A percentile compares a stretch with the other conserved stretches of the same genome.
phyloP scores from a whole-genome alignment of 2,329 filamentous ascomycete species.

The Pyrenochaeta sp. region DNA sequence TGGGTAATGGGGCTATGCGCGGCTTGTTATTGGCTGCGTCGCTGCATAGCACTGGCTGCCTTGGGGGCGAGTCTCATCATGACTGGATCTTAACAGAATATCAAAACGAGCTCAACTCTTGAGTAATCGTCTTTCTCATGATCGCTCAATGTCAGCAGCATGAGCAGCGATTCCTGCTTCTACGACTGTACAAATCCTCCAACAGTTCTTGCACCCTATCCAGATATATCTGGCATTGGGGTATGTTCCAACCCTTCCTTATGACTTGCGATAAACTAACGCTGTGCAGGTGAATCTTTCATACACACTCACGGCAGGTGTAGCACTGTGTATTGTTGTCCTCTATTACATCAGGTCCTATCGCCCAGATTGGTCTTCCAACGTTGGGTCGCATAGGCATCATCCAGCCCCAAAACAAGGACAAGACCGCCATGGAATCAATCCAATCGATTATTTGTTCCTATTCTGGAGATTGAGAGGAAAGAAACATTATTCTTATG shows the following conservation, averaged over 20 bases:
- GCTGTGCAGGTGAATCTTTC: constrained; percentile 1
- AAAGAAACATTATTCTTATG: background rate
- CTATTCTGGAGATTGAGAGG: background rate
- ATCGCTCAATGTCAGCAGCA: background rate
- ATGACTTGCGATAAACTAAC: background rate
- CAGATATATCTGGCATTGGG: constrained; percentile 7
- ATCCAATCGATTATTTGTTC: background rate
- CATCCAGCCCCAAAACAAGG: background rate
- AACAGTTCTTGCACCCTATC: constrained; percentile 1
- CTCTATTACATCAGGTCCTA: background rate
- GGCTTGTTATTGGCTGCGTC: background rate
- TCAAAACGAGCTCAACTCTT: background rate
- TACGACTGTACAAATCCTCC: constrained; percentile 1
- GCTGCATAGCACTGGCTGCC: background rate
- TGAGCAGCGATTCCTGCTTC: constrained; percentile 1
- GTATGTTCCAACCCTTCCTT: background rate
- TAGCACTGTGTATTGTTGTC: constrained; percentile 1
- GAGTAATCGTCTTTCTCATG: background rate
- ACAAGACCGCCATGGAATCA: background rate
- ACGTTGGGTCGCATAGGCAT: background rate
- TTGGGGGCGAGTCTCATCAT: background rate
- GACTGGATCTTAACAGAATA: background rate
- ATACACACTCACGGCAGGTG: constrained; percentile 1
- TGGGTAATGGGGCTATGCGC: background rate
- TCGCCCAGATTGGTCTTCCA: background rate